Evolutionary conservation across 495 filamentous ascomycete genomes (phyloP).

Genomic region (Annulohypoxylon moriforme): DNA sequence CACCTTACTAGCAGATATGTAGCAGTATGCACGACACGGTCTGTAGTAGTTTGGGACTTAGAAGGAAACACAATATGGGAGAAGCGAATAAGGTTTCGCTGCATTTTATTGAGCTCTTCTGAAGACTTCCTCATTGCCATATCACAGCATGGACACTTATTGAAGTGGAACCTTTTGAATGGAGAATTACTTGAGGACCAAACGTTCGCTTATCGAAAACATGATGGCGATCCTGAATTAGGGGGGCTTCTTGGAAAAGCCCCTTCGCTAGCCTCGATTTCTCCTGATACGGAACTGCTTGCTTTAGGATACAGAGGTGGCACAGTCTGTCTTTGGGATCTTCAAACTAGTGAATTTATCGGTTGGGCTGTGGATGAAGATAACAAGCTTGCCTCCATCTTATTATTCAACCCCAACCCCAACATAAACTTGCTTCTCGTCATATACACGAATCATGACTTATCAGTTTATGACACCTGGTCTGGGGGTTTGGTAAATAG

Average conservation of each 20-base stretch:
- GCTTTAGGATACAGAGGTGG: background rate
- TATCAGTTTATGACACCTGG: slow-evolving; percentile 3
- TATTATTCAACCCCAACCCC: background rate
- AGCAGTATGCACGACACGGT: background rate
- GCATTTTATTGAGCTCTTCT: background rate
- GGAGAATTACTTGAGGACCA: background rate
- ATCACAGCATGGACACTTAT: background rate
- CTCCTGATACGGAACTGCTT: background rate
- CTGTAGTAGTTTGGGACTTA: background rate
- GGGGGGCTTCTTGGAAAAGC: background rate
- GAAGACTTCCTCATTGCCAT: background rate
- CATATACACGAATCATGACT: slow-evolving; percentile 7
- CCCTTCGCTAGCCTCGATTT: background rate
- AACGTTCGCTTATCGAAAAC: background rate
- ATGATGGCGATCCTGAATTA: background rate
- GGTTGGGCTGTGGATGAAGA: background rate
- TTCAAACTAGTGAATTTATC: background rate
- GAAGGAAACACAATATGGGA: slow-evolving; percentile 1
- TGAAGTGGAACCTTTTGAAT: background rate
- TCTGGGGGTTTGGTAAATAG: background rate
- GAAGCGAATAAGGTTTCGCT: background rate
- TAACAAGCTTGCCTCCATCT: background rate
- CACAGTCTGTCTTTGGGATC: background rate
- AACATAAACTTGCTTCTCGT: background rate
- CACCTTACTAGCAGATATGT: background rate